These are phyloP conservation scores for Raddia distichophylla DNA, from an alignment of 176 grass and related monocot species.

Conservation along the genomic window DNA sequence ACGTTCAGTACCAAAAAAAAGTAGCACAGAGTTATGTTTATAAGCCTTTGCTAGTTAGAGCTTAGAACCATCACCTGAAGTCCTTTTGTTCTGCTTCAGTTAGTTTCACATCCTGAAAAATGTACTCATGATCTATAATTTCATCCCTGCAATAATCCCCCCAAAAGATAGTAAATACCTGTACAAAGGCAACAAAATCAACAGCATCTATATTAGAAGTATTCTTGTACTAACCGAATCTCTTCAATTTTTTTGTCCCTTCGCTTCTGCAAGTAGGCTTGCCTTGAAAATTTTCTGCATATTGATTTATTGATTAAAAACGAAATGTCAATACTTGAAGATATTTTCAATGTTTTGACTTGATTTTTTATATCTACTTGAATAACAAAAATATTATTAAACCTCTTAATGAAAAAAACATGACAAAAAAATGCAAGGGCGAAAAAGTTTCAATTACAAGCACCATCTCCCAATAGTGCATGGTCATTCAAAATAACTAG, in stretches of 20 bases:
- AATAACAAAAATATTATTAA: slow-evolving; percentile 13
- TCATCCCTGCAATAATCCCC: slow-evolving; percentile 69
- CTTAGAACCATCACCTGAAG: slow-evolving; percentile 53
- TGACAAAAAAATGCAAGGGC: slow-evolving; percentile 9
- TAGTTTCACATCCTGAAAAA: slow-evolving; percentile 82
- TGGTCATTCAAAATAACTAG: not conserved
- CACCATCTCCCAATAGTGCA: not conserved
- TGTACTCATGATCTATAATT: slow-evolving; percentile 88
- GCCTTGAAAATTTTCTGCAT: slow-evolving; percentile 86
- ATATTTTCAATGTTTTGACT: slow-evolving; percentile 8
- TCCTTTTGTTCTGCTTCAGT: slow-evolving; percentile 83
- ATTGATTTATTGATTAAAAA: slow-evolving; percentile 11
- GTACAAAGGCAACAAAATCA: slow-evolving; percentile 20
- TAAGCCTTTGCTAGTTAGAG: slow-evolving; percentile 17
- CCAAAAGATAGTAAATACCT: slow-evolving; percentile 26
- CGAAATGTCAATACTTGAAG: slow-evolving; percentile 12
- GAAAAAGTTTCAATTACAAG: not conserved
- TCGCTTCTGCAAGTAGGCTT: slow-evolving; percentile 80
- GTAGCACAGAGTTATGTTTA: slow-evolving; percentile 14
- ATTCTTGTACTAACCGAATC: slow-evolving; percentile 61
- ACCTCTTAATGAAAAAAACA: slow-evolving; percentile 22
- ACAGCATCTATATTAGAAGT: slow-evolving; percentile 23
- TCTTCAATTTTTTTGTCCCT: slow-evolving; percentile 94
- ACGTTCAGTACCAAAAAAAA: not conserved
- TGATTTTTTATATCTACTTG: not conserved